Conservation (phyloP, 192 early-diverging fungal genomes). For the Coemansia umbellata region DNA sequence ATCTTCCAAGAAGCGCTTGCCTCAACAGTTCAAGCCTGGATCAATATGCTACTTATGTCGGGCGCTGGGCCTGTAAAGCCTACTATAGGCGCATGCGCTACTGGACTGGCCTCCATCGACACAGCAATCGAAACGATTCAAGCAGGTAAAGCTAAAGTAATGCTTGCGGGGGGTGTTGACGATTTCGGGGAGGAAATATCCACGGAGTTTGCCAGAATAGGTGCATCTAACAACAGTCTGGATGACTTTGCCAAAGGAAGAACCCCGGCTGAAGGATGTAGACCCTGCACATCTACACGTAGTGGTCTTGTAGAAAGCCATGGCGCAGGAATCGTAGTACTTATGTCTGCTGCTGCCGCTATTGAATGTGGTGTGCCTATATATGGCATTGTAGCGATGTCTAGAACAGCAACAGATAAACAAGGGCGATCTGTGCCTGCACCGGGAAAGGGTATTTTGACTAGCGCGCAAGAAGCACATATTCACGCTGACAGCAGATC, state of each 20-base stretch:
- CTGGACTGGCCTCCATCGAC: conserved; percentile 81
- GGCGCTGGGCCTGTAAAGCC: conserved; percentile 81
- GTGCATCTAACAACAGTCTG: conserved; percentile 76
- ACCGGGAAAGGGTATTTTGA: conserved; percentile 87
- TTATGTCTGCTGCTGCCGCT: conserved; percentile 80
- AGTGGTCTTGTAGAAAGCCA: conserved; percentile 89
- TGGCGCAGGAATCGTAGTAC: conserved; percentile 79
- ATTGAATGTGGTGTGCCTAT: conserved; percentile 89
- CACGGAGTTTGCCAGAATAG: conserved; percentile 79
- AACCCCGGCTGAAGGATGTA: conserved; percentile 84
- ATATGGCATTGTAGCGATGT: conserved; percentile 78
- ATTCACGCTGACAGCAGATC: conserved; percentile 55
- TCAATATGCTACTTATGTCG: conserved; percentile 88
- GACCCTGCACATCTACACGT: conserved; percentile 78
- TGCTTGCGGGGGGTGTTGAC: conserved; percentile 84
- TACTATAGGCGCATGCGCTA: conserved; percentile 79
- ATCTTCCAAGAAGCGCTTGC: conserved; percentile 70
- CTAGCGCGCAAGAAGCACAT: conserved; percentile 73
- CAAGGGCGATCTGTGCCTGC: conserved; percentile 88
- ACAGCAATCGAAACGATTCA: conserved; percentile 82
- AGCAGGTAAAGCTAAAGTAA: conserved; percentile 81
- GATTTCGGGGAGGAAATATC: conserved; percentile 85
- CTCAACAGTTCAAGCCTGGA: conserved; percentile 8
- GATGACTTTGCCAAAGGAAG: conserved; percentile 81
- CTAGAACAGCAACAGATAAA: conserved; percentile 88